phyloP scores from a whole-genome alignment of 192 early-diverging fungal genomes.

The Backusella parvicylindrica region DNA sequence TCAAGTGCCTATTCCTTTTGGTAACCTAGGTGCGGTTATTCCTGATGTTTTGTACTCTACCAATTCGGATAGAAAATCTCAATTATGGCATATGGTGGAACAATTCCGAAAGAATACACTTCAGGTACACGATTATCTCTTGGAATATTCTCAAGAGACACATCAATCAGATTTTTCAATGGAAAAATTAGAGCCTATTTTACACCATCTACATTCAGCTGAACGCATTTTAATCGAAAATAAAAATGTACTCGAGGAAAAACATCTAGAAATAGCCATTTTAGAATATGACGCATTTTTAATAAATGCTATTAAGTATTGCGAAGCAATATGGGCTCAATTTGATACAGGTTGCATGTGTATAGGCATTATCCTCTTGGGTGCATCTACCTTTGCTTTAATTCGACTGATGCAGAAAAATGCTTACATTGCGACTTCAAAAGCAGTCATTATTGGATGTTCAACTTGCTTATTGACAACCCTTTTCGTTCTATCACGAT shows the following conservation, averaged over 20 bases:
- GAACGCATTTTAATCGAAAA: conserved; percentile 1
- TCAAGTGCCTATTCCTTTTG: conserved; percentile 89
- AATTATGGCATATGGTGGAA: conserved; percentile 47
- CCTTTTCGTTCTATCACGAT: not conserved
- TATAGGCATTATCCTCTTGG: conserved; percentile 62
- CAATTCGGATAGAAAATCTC: conserved; percentile 20
- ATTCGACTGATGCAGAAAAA: not conserved
- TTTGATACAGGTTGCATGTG: conserved; percentile 82
- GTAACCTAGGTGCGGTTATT: conserved; percentile 84
- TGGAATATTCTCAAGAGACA: conserved; percentile 49
- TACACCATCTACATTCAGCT: conserved; percentile 25
- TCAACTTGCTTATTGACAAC: not conserved
- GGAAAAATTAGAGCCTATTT: conserved; percentile 33
- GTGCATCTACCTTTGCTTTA: not conserved
- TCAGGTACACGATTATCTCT: conserved; percentile 65
- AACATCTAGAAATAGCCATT: conserved; percentile 7
- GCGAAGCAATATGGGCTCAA: conserved; percentile 88
- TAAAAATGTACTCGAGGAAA: not conserved
- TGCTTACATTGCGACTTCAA: not conserved
- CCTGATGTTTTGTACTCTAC: conserved; percentile 75
- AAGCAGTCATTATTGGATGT: not conserved
- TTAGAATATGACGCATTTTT: conserved; percentile 43
- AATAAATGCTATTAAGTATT: conserved; percentile 59
- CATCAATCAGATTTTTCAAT: conserved; percentile 55
- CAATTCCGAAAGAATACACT: conserved; percentile 56